Evolutionary conservation across 2,329 filamentous ascomycete genomes (phyloP).

Genomic region (Bipolaris oryzae): DNA sequence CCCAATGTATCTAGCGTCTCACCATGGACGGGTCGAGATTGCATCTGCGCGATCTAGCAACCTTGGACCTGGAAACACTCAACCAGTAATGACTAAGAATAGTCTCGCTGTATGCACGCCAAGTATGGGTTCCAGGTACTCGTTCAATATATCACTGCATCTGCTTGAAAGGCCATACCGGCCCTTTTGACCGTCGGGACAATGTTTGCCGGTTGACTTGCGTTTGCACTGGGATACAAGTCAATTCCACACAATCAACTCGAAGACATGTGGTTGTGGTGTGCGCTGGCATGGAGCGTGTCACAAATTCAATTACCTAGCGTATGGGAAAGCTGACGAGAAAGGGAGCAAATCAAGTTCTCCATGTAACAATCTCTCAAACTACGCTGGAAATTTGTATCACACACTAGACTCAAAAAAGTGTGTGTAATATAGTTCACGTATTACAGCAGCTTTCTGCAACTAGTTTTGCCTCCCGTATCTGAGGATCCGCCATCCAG

Average conservation of each 20-base stretch:
- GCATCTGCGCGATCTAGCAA: slow-evolving; percentile 6
- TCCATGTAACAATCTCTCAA: neutral
- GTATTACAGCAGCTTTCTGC: slow-evolving; percentile 22
- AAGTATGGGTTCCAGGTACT: slow-evolving; percentile 1
- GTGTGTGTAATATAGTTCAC: slow-evolving; percentile 32
- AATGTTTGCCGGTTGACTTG: no score
- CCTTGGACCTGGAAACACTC: slow-evolving; percentile 15
- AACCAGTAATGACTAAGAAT: slow-evolving; percentile 16
- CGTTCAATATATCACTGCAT: slow-evolving; percentile 15
- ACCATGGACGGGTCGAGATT: slow-evolving; percentile 33
- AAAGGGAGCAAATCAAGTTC: neutral
- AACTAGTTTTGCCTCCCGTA: slow-evolving; percentile 22
- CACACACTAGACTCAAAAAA: slow-evolving; percentile 10
- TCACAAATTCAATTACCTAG: neutral
- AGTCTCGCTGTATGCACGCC: slow-evolving; percentile 1
- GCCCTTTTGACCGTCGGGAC: slow-evolving; percentile 4
- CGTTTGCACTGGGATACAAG: neutral
- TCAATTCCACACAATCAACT: neutral
- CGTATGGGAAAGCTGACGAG: neutral
- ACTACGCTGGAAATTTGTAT: slow-evolving; percentile 12
- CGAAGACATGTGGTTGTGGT: no score
- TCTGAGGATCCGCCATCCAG: slow-evolving; percentile 14
- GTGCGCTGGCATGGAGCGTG: neutral
- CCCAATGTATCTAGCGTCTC: slow-evolving; percentile 17
- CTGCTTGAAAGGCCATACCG: neutral